Conservation (phyloP, 129 eudicot genomes). For the Tanacetum coccineum region DNA sequence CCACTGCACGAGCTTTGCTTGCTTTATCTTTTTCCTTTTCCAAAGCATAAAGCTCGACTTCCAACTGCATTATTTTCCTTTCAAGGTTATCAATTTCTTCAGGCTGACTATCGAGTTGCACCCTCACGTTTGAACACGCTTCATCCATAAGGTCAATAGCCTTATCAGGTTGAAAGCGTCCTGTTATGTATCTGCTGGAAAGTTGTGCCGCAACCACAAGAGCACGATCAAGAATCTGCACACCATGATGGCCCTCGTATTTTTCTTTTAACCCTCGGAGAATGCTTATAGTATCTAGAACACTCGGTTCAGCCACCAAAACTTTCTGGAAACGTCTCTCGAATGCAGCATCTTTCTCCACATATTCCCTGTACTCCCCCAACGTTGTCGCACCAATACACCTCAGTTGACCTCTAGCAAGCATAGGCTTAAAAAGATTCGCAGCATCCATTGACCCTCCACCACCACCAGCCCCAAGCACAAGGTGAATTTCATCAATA, state of each 20-base stretch:
- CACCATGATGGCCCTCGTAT: neutral
- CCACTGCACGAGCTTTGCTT: constrained; percentile 81
- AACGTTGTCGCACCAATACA: constrained; percentile 98
- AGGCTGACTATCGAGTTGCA: constrained; percentile 94
- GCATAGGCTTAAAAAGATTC: constrained; percentile 88
- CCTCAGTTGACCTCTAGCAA: constrained; percentile 89
- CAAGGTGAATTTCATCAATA: constrained; percentile 86
- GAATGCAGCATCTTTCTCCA: constrained; percentile 94
- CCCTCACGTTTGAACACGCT: constrained; percentile 95
- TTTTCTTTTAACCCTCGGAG: constrained; percentile 34
- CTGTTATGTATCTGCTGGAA: constrained; percentile 78
- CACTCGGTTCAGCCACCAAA: constrained; percentile 91
- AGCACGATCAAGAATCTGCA: neutral
- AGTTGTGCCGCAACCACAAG: neutral
- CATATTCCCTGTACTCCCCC: constrained; percentile 85
- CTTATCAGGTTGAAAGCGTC: constrained; percentile 85
- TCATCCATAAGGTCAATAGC: constrained; percentile 97
- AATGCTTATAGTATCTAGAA: constrained; percentile 65
- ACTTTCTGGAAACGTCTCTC: constrained; percentile 98
- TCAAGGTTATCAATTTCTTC: constrained; percentile 95
- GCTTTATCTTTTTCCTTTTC: constrained; percentile 98
- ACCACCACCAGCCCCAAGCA: constrained; percentile 82
- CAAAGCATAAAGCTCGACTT: constrained; percentile 89
- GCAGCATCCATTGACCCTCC: constrained; percentile 99
- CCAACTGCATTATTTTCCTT: constrained; percentile 85